Evolutionary conservation across 306 rosid genomes (phyloP), one percentile per base, ranked within the genome.

Genomic region (Elaeagnus macrophylla): DNA sequence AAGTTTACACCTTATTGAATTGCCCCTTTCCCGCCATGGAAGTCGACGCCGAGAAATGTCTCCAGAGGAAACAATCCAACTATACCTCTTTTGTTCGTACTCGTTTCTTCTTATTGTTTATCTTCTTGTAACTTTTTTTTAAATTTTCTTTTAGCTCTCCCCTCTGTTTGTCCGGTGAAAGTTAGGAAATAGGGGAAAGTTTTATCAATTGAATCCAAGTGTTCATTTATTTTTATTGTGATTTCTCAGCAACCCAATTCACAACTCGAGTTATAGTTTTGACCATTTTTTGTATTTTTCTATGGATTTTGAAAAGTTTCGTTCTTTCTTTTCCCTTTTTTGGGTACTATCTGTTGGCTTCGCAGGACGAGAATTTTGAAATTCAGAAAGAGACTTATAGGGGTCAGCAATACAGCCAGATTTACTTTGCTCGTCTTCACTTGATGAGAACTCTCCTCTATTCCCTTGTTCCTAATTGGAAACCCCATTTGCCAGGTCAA

Each of bases 381-480:
- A 81, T 87, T 25, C 67, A 70, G 72, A 80, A 80, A 60, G 99
- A 82, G 72, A 60, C 57, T 48, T 84, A 82, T 47, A 69, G 66
- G 47, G 99, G 99, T 6, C 96, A 87, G 67, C 96, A 84, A 62
- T 87, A 80, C 78, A 84, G 99, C 65, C 96, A 91, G 25, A 82
- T 91, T 47, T 87, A 91, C 88, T 91, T 77, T 47, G 77, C 72
- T 52, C 87, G 96, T 38, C 99, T 91, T 50, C 93, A 79, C 68
- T 50, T 91, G 75, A 82, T 87, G 95, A 61, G 96, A 61, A 80
- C 89, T 6, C 75, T 91, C 17, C 70, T 91, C 52, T 78, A 76
- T 59, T 82, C 99, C 18, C 85, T 87, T 38, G 75, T 73, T 42
- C 65, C 94, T 8, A 62, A 65, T 16, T 77, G 95, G 96, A 87